These are phyloP conservation scores for Torulaspora gathmanii DNA, from an alignment of 805 yeast genomes.

Conservation along the genomic window DNA sequence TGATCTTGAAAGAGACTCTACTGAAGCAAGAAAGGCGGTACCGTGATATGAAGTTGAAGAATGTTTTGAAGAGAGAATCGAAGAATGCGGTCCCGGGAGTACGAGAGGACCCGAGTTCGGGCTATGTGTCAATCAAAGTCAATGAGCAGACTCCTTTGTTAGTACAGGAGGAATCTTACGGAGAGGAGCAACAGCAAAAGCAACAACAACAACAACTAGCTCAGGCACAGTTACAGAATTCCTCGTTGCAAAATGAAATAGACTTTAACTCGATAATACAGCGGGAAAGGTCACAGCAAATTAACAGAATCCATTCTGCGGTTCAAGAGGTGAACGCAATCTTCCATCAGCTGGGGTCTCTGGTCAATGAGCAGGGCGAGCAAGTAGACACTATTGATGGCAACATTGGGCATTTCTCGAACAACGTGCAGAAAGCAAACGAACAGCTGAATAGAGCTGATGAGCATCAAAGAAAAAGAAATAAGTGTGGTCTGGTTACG, in stretches of 20 bases:
- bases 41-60: slow-evolving; percentile 40
- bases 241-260: slow-evolving; percentile 45
- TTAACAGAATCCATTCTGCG: slow-evolving; percentile 67
- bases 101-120: slow-evolving; percentile 18
- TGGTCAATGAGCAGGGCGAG: slow-evolving; percentile 80
- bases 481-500: slow-evolving; percentile 70
- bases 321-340: slow-evolving; percentile 82
- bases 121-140: slow-evolving; percentile 23
- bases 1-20: slow-evolving; percentile 46
- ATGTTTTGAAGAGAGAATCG: slow-evolving; percentile 10
- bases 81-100: slow-evolving; percentile 8
- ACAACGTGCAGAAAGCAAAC: slow-evolving; percentile 64
- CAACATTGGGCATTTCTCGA: slow-evolving; percentile 59
- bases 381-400: slow-evolving; percentile 82
- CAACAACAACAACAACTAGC: slow-evolving; percentile 33
- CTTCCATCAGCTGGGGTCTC: slow-evolving; percentile 70
- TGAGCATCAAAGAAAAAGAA: slow-evolving; percentile 60
- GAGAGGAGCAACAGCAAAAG: slow-evolving; percentile 19
- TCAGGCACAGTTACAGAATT: slow-evolving; percentile 33
- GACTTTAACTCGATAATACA: slow-evolving; percentile 62
- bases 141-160: slow-evolving; percentile 42
- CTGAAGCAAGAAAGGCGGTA: slow-evolving; percentile 43
- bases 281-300: slow-evolving; percentile 69
- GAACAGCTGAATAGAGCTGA: slow-evolving; percentile 70
- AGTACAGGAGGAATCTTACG: slow-evolving; percentile 23